These are phyloP conservation scores for Naegleria lovaniensis DNA, from an alignment of 208 protist genomes.

Conservation along the genomic window DNA sequence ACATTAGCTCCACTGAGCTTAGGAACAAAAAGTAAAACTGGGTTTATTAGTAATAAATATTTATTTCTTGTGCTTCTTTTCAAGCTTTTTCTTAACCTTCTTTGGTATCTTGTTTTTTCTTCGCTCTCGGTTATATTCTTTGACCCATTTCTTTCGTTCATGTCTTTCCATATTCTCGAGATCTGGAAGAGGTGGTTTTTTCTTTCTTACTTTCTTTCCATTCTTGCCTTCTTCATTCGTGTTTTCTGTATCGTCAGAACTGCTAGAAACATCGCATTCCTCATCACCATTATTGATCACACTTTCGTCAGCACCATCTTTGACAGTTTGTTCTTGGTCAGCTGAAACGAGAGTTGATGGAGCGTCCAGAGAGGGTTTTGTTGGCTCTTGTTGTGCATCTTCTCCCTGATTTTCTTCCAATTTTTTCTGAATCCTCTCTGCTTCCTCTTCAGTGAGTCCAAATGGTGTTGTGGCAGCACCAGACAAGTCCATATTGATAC, in stretches of 20 bases:
- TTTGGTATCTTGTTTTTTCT: conserved; percentile 53
- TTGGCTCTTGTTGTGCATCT: background rate
- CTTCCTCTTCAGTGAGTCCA: conserved; percentile 21
- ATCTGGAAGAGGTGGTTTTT: conserved; percentile 2
- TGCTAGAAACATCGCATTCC: conserved; percentile 30
- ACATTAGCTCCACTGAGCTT: background rate
- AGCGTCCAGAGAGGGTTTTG: background rate
- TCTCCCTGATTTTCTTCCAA: background rate
- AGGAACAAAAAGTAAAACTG: background rate
- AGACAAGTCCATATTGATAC: background rate
- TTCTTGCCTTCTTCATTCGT: conserved; percentile 30
- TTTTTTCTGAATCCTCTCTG: background rate
- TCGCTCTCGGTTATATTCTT: conserved; percentile 48
- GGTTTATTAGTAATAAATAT: background rate
- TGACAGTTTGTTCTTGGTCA: background rate
- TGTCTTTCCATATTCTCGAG: conserved; percentile 2
- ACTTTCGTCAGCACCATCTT: background rate
- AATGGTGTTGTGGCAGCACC: background rate
- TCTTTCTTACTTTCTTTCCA: background rate
- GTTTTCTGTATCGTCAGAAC: conserved; percentile 39
- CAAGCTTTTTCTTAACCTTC: conserved; percentile 52
- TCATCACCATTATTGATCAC: conserved; percentile 16
- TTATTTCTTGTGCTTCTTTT: conserved; percentile 32
- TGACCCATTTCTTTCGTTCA: conserved; percentile 46
- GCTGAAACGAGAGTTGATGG: background rate